A percentile compares a stretch with the other conserved stretches of the same genome.
Evolutionary conservation across 352 stramenopile genomes (phyloP).

Genomic region (Pythium scleroteichum): DNA sequence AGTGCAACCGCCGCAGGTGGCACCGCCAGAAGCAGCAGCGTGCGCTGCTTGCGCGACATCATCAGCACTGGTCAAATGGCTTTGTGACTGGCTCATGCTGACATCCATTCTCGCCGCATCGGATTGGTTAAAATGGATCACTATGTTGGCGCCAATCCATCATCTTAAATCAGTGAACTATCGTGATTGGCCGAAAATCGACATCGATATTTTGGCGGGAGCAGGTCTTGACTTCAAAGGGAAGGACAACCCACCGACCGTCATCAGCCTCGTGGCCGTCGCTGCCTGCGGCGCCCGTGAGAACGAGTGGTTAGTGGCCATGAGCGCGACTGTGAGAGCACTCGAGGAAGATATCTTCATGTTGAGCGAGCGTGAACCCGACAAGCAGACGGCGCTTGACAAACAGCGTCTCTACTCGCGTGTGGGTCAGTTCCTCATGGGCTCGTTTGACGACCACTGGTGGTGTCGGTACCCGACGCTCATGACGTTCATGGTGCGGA

Average conservation of each 20-base stretch:
- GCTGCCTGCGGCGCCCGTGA: too few species aligned
- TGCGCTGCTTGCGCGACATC: slow-evolving; percentile 44
- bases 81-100: too few species aligned
- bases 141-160: slow-evolving; percentile 3
- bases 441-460: slow-evolving; percentile 68
- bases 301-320: background rate
- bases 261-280: background rate
- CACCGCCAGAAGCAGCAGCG: slow-evolving; percentile 49
- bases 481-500: slow-evolving; percentile 89
- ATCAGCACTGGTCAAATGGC: slow-evolving; percentile 1
- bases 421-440: slow-evolving; percentile 80
- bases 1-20: slow-evolving; percentile 40
- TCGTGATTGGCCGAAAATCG: slow-evolving; percentile 22
- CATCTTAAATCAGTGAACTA: background rate
- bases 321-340: slow-evolving; percentile 38
- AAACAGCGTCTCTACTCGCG: slow-evolving; percentile 79
- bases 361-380: slow-evolving; percentile 31
- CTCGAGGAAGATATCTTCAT: slow-evolving; percentile 51
- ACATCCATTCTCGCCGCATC: background rate
- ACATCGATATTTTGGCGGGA: slow-evolving; percentile 25
- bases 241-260: background rate
- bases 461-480: slow-evolving; percentile 79
- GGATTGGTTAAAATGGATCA: slow-evolving; percentile 16
- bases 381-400: slow-evolving; percentile 36
- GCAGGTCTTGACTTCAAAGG: slow-evolving; percentile 18